Evolutionary conservation across 1,284 basidiomycete genomes (phyloP).

Genomic region (Tilletia walkeri): DNA sequence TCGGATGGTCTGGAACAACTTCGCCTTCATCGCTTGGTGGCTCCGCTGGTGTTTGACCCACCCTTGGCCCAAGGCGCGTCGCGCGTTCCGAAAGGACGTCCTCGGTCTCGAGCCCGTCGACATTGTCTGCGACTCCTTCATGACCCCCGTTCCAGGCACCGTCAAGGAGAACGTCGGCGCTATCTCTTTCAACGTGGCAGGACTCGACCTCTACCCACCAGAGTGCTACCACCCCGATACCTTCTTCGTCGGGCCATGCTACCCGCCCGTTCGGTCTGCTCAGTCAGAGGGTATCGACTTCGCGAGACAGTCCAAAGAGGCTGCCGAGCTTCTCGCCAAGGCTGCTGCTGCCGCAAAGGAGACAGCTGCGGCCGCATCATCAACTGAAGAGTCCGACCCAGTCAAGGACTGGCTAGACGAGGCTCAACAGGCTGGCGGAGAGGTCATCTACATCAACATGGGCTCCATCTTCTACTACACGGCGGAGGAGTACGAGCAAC

Average conservation of each 20-base stretch:
- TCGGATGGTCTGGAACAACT: constrained; percentile 23
- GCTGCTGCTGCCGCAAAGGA: not conserved
- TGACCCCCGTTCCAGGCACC: constrained; percentile 33
- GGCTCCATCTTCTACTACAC: constrained; percentile 51
- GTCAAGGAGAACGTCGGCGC: constrained; percentile 28
- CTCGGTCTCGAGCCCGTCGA: constrained; percentile 31
- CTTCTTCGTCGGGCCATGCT: constrained; percentile 35
- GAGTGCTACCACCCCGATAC: constrained; percentile 25
- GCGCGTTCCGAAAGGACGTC: constrained; percentile 19
- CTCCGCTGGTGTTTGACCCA: constrained; percentile 27
- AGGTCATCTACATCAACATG: constrained; percentile 51
- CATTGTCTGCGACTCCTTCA: constrained; percentile 29
- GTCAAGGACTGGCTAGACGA: constrained; percentile 37
- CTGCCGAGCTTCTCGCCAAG: not conserved
- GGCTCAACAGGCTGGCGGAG: constrained; percentile 30
- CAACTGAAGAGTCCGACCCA: constrained; percentile 16
- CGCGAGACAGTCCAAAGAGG: not conserved
- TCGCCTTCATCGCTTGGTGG: constrained; percentile 25
- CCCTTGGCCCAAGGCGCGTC: constrained; percentile 24
- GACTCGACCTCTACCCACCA: constrained; percentile 28
- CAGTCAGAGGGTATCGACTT: constrained; percentile 30
- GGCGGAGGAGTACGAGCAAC: constrained; percentile 34
- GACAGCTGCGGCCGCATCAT: not conserved
- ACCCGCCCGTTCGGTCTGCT: constrained; percentile 20
- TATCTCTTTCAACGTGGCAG: constrained; percentile 33